These are phyloP conservation scores for Solanum rostratum DNA, from an alignment of 257 asterid species.

Conservation along the genomic window DNA sequence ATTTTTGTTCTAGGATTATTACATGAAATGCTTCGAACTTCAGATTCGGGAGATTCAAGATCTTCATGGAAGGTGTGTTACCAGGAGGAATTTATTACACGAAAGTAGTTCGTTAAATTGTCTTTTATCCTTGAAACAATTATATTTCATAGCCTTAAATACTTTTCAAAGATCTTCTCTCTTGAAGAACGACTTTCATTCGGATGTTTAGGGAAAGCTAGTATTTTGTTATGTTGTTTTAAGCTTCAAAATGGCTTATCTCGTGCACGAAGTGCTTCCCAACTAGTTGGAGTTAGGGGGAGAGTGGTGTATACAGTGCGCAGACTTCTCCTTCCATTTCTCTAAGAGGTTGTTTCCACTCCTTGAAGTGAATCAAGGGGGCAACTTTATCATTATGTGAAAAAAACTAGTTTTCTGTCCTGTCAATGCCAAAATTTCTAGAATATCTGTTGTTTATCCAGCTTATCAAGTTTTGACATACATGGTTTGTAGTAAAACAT, in stretches of 20 bases:
- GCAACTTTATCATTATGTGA: background rate
- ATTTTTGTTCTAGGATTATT: conserved; percentile 47
- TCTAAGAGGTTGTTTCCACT: background rate
- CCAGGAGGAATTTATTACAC: background rate
- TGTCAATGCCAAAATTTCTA: background rate
- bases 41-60: conserved; percentile 55
- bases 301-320: background rate
- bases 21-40: conserved; percentile 77
- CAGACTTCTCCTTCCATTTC: background rate
- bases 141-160: background rate
- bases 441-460: background rate
- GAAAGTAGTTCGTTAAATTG: background rate
- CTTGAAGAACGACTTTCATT: background rate
- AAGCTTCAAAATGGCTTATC: background rate
- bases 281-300: background rate
- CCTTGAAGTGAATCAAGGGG: background rate
- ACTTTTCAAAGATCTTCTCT: background rate
- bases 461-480: background rate
- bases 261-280: background rate
- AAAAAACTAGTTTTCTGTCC: background rate
- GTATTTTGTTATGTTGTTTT: background rate
- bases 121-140: background rate
- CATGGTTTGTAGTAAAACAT: background rate
- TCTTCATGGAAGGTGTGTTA: conserved; percentile 88
- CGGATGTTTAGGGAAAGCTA: background rate